Conservation (phyloP, 768 basidiomycete species). For the Dentipellis sp. region DNA sequence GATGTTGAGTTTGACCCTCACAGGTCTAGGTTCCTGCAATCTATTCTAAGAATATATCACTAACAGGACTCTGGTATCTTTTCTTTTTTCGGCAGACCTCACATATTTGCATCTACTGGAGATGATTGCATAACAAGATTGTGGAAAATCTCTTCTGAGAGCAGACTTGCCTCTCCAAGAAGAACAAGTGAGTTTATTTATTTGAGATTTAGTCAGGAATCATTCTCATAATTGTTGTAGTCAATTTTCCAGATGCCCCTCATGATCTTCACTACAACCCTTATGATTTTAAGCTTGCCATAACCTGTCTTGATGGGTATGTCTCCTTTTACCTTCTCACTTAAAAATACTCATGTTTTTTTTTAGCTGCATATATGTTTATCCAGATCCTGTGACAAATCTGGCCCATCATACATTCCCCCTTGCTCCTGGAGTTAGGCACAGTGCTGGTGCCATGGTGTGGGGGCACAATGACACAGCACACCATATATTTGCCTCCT, state of each 20-base stretch:
- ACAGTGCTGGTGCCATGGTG: constrained; percentile 8
- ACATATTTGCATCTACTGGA: constrained; percentile 10
- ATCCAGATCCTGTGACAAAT: not conserved
- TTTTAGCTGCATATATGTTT: not conserved
- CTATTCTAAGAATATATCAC: not conserved
- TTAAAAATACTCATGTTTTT: not conserved
- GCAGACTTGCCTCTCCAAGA: not conserved
- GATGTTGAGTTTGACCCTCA: constrained; percentile 13
- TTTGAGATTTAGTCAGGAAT: not conserved
- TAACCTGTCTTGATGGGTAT: constrained; percentile 5
- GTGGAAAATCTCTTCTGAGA: constrained; percentile 1
- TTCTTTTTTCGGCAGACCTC: not conserved
- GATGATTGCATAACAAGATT: constrained; percentile 8
- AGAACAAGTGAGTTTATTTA: not conserved
- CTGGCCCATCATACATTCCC: not conserved
- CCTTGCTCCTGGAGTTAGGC: constrained; percentile 1
- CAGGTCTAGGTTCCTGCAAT: not conserved
- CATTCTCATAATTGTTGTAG: not conserved
- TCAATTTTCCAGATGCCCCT: constrained; percentile 6
- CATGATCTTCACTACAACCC: constrained; percentile 5
- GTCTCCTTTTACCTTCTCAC: not conserved
- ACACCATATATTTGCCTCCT: constrained; percentile 12
- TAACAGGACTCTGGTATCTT: no score
- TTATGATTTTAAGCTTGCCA: not conserved
- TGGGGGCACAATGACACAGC: not conserved